These are phyloP conservation scores for Ceratobasidium sp. DNA, from an alignment of 1,284 basidiomycete species.

Conservation along the genomic window DNA sequence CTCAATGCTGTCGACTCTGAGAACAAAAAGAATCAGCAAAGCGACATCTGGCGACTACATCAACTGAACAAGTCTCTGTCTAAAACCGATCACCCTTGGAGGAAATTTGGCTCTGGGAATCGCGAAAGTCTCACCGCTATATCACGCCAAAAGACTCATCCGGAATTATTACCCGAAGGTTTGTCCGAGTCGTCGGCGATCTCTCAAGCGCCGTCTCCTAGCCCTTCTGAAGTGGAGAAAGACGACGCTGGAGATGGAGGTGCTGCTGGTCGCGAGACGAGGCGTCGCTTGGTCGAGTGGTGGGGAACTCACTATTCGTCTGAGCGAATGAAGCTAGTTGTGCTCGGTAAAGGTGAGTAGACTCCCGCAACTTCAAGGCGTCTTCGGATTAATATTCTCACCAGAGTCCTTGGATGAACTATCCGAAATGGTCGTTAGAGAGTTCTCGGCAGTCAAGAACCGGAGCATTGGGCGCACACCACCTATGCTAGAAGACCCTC, in stretches of 20 bases:
- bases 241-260: slow-evolving; percentile 68
- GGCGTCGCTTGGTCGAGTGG: slow-evolving; percentile 94
- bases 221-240: slow-evolving; percentile 64
- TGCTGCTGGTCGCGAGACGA: slow-evolving; percentile 84
- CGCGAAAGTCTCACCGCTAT: slow-evolving; percentile 77
- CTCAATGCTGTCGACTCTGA: slow-evolving; percentile 98
- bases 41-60: slow-evolving; percentile 96
- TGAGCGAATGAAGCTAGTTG: slow-evolving; percentile 91
- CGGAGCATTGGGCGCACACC: slow-evolving; percentile 66
- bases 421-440: slow-evolving; percentile 72
- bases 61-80: slow-evolving; percentile 94
- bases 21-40: slow-evolving; percentile 97
- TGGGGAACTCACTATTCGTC: slow-evolving; percentile 95
- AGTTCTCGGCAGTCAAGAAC: slow-evolving; percentile 85
- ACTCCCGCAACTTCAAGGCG: slow-evolving; percentile 33
- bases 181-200: slow-evolving; percentile 16
- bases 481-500: slow-evolving; percentile 81
- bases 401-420: slow-evolving; percentile 86
- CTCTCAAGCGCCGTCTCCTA: slow-evolving; percentile 72
- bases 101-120: slow-evolving; percentile 95
- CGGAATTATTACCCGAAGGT: slow-evolving; percentile 13
- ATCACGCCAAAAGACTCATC: slow-evolving; percentile 33
- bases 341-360: slow-evolving; percentile 84
- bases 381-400: slow-evolving; percentile 49
- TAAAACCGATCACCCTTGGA: slow-evolving; percentile 85